Evolutionary conservation across 83 land plant species (phyloP).

Genomic region (Thuja plicata): DNA sequence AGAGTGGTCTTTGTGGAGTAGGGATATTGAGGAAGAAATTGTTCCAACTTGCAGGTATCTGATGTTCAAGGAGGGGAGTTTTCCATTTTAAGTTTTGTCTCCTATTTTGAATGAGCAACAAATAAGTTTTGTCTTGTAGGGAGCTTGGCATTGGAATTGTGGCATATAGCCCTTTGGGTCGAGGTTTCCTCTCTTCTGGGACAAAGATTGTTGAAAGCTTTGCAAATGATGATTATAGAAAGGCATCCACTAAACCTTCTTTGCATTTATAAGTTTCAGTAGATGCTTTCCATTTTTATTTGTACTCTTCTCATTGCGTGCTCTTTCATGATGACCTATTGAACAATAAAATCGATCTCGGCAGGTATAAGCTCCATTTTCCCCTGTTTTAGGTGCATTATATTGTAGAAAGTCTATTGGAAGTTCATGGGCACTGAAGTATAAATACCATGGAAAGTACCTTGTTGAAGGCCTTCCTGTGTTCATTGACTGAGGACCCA

Average conservation of each 20-base stretch:
- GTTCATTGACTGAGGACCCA: too few relatives aligned
- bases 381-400: too few relatives aligned
- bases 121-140: slow-evolving; percentile 26
- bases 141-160: slow-evolving; percentile 74
- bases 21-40: slow-evolving; percentile 41
- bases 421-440: too few relatives aligned
- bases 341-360: neutral
- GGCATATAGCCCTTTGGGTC: slow-evolving; percentile 15
- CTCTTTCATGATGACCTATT: slow-evolving; percentile 22
- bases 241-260: slow-evolving; percentile 20
- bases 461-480: too few relatives aligned
- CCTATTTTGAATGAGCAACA: neutral
- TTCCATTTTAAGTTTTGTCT: neutral
- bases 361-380: too few relatives aligned
- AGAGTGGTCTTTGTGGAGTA: slow-evolving; percentile 54
- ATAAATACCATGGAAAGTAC: too few relatives aligned
- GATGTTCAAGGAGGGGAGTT: neutral
- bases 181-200: slow-evolving; percentile 61
- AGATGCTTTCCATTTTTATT: neutral
- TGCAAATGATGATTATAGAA: slow-evolving; percentile 33
- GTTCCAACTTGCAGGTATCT: slow-evolving; percentile 54
- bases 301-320: neutral
- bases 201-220: slow-evolving; percentile 29
- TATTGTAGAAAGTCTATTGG: too few relatives aligned
- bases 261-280: neutral